Conservation (phyloP, 345 rosid species). For the Iberis pinnata region DNA sequence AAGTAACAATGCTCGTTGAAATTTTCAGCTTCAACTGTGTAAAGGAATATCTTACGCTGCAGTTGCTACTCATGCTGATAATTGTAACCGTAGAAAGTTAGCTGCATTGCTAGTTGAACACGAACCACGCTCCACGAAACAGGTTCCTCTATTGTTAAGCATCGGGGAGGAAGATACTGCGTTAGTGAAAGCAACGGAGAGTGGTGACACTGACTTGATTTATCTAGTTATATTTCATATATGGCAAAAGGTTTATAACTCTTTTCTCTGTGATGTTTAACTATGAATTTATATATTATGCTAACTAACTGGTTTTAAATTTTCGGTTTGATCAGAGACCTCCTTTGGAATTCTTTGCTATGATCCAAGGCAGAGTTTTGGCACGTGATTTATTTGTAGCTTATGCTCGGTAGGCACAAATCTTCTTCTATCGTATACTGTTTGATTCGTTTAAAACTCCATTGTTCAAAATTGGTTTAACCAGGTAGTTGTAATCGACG, state of each 20-base stretch:
- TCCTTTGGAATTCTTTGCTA: conserved; percentile 76
- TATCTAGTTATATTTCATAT: not conserved
- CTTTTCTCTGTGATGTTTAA: not conserved
- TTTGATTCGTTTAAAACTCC: not conserved
- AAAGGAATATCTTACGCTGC: conserved; percentile 96
- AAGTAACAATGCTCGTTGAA: conserved; percentile 18
- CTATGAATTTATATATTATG: not conserved
- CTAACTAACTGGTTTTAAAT: conserved; percentile 4
- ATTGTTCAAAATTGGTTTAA: not conserved
- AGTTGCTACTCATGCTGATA: conserved; percentile 99
- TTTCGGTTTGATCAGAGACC: conserved; percentile 56
- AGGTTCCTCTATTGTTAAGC: conserved; percentile 92
- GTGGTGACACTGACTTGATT: conserved; percentile 86
- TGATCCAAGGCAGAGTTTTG: conserved; percentile 72
- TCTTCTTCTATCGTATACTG: not conserved
- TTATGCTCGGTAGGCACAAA: conserved; percentile 55
- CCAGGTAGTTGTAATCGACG: not conserved
- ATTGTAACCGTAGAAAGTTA: conserved; percentile 76
- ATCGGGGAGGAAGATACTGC: conserved; percentile 96
- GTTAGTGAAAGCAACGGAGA: conserved; percentile 82
- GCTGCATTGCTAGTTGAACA: conserved; percentile 97
- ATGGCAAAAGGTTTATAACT: not conserved
- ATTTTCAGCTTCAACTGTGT: conserved; percentile 73
- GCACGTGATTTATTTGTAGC: conserved; percentile 80
- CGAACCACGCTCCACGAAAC: conserved; percentile 92